Base-by-base conservation (phyloP, 106 monocot genomes). In the Agapanthus africanus region DNA sequence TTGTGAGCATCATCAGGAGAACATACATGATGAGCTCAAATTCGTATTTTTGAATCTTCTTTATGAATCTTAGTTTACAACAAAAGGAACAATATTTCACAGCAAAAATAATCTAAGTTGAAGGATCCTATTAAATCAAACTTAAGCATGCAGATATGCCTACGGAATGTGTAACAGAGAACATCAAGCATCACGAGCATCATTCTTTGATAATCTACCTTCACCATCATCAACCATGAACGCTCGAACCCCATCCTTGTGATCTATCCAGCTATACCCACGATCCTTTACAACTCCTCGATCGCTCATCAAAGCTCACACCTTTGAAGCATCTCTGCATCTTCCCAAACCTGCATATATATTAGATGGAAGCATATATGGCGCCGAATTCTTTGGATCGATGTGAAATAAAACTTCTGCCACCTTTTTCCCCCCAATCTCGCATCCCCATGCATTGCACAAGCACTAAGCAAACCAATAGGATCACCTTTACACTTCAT, bases 181-280 rank as follows among this genome's bases (percentile, higher is more conserved):
- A n/a, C n/a, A n/a, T n/a, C n/a, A n/a, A n/a, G n/a, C n/a, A n/a
- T n/a, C n/a, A n/a, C n/a, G n/a, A n/a, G n/a, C n/a, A n/a, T n/a
- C n/a, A n/a, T n/a, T n/a, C n/a, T n/a, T n/a, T n/a, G 9, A 39
- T 13, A 42, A 46, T 25, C 28, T 68, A 35, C 49, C 59, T 11
- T 70, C 9, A 81, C 78, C 83, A 79, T 94, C 85, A 63, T 78
- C 78, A 9, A 90, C 86, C 90, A 90, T 84, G 65, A 90, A 90
- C 3, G 80, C 82, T 36, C 49, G 64, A 23, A 79, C 70, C 14
- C 84, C 80, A 26, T 69, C 56, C 74, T 87, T 87, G 21, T 85
- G 42, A 78, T 83, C 71, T 19, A 84, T 83, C 91, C 95, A 95
- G 67, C 95, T 95, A 74, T 88, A 95, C 9, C 83, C 95, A 1